Percentiles rank a stretch among this genome's conserved stretches.
Evolutionary conservation across 371 early-diverging fungal genomes (phyloP).

Genomic region (Actinomortierella wolfii): DNA sequence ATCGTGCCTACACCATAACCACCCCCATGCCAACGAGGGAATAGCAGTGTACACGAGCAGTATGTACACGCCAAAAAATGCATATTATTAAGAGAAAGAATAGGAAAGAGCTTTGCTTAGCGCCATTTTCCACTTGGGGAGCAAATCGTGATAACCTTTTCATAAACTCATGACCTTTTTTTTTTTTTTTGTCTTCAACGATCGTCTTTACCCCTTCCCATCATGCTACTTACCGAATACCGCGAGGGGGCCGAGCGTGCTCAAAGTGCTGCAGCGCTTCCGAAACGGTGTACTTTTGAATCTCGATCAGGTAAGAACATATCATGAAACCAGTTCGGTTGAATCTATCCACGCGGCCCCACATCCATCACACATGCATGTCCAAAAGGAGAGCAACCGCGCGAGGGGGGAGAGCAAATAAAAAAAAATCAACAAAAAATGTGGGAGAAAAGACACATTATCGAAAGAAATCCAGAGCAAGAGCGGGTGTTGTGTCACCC

Average conservation of each 20-base stretch:
- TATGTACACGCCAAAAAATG: background rate
- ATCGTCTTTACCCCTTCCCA: background rate
- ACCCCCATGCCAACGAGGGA: no score
- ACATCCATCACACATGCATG: no score
- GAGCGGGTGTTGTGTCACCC: no score
- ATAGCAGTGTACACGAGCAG: background rate
- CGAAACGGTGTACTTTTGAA: slow-evolving; percentile 57
- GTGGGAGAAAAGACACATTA: no score
- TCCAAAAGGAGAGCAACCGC: no score
- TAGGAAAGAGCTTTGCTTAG: background rate
- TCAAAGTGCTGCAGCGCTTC: slow-evolving; percentile 66
- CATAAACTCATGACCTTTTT: slow-evolving; percentile 2
- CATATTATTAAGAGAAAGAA: background rate
- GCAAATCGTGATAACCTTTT: no score
- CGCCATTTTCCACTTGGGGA: no score
- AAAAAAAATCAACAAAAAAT: no score
- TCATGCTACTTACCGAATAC: slow-evolving; percentile 55
- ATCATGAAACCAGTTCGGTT: slow-evolving; percentile 76
- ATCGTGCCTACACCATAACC: slow-evolving; percentile 53
- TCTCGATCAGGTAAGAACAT: slow-evolving; percentile 70
- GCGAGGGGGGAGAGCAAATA: no score
- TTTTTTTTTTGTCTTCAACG: background rate
- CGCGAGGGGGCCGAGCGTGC: slow-evolving; percentile 63
- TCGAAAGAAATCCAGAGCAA: no score
- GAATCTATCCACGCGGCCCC: slow-evolving; percentile 51